A percentile compares a stretch with the other conserved stretches of the same genome.
These are phyloP conservation scores for Entomortierella chlamydospora DNA, from an alignment of 192 early-diverging fungal genomes.

Conservation along the genomic window DNA sequence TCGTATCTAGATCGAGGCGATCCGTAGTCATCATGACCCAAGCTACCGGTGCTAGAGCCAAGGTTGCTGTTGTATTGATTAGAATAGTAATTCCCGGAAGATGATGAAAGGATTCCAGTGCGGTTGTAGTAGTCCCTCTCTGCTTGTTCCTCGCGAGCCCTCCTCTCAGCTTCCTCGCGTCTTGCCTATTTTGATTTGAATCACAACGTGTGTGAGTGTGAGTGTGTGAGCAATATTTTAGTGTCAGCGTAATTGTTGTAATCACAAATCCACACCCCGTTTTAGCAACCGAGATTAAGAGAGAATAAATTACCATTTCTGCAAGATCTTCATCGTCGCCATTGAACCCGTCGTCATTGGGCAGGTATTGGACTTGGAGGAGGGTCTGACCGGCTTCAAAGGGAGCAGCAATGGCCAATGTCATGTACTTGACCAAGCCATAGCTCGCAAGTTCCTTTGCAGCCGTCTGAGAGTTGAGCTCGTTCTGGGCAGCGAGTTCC, in stretches of 20 bases:
- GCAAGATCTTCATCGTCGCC: constrained; percentile 43
- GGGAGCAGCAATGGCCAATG: constrained; percentile 70
- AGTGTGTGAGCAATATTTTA: too few relatives aligned
- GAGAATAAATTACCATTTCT: constrained; percentile 49
- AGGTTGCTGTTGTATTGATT: constrained; percentile 68
- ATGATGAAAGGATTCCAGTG: constrained; percentile 13
- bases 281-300: too few relatives aligned
- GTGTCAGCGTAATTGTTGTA: too few relatives aligned
- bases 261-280: too few relatives aligned
- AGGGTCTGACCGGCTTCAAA: constrained; percentile 79
- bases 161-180: constrained; percentile 26
- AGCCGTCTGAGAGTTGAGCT: constrained; percentile 60
- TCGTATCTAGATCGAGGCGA: constrained; percentile 7
- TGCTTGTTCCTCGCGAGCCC: constrained; percentile 16
- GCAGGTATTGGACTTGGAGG: constrained; percentile 83
- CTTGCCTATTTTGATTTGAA: constrained; percentile 5
- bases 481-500: constrained; percentile 39
- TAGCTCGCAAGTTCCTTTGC: constrained; percentile 73
- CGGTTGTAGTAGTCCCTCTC: constrained; percentile 43
- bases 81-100: constrained; percentile 28
- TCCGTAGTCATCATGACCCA: constrained; percentile 3
- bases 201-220: background rate
- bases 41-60: constrained; percentile 22
- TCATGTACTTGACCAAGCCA: constrained; percentile 71
- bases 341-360: constrained; percentile 66